phyloP scores from a whole-genome alignment of 116 monocot species.

The Posidonia oceanica region DNA sequence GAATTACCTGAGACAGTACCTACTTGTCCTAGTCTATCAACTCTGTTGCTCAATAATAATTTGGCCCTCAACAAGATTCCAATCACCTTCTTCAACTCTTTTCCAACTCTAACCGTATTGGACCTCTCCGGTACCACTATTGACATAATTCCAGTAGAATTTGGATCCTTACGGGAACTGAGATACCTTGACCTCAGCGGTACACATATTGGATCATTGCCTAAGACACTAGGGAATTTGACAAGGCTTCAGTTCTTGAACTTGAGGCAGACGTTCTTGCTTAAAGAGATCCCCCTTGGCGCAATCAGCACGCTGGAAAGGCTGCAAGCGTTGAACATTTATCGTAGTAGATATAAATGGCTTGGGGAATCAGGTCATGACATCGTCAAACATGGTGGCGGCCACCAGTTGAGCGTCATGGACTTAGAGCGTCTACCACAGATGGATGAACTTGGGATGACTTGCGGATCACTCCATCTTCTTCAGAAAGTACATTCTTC shows the following conservation, averaged over 20 bases:
- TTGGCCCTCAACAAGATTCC: background rate
- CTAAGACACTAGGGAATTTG: background rate
- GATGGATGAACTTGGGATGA: background rate
- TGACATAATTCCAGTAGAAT: background rate
- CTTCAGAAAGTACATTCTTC: too few species aligned
- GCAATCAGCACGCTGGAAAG: background rate
- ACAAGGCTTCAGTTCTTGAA: background rate
- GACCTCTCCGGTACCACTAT: background rate
- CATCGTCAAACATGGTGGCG: too few species aligned
- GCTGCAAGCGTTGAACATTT: background rate
- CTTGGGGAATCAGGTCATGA: background rate
- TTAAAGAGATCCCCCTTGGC: background rate
- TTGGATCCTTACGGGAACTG: background rate
- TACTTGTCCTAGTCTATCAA: background rate
- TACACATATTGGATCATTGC: background rate
- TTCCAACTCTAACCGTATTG: background rate
- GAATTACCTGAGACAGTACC: too few species aligned
- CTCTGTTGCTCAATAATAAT: background rate
- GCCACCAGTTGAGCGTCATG: background rate
- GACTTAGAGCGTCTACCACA: background rate
- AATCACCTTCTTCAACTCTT: background rate
- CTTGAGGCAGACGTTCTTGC: background rate
- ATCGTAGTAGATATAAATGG: background rate
- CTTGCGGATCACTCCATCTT: too few species aligned
- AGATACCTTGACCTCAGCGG: background rate